Evolutionary conservation across 176 grass and related monocot genomes (phyloP), one percentile per base, ranked within the genome.

Genomic region (Carex myosuroides): DNA sequence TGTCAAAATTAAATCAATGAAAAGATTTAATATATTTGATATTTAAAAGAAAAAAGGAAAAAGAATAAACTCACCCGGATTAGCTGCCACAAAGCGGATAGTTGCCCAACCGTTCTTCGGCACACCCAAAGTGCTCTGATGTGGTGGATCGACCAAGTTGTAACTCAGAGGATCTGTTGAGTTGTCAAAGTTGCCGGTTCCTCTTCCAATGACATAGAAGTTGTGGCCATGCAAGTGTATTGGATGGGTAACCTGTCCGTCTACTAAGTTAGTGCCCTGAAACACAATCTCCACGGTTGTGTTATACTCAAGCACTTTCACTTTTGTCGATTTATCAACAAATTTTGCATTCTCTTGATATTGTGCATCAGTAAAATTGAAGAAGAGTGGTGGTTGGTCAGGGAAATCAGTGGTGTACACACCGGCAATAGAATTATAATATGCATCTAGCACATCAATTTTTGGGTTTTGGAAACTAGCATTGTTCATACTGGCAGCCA

Each of bases 401-500:
- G 89, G 85, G 33, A 89, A 84, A 33, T 87, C 71, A 53, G 85
- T 63, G 3, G 79, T 82, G 60, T 86, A 91, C 0, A 62, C 20
- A 6, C 73, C 85, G 3, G 67, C 6, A 0, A 33, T 42, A 0
- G 24, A 72, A 57, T 64, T 37, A 3, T 91, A 90, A 80, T 91
- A 94, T n/a, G 54, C 60, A 20, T 91, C 84, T 0, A 94, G 89
- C 0, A 86, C 12, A 80, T 17, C 4, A 33, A 81, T 21, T 3
- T 32, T 14, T 1, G 87, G 52, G 13, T 57, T 37, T 26, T 46
- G 54, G 41, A 91, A 94, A 81, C 87, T 91, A 1, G 88, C 79
- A 29, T 94, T 94, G 87, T 94, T 94, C 70, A 89, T 74, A 54
- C 82, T 94, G 12, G 89, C 79, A 14, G 83, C 81, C 0, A 91